Conservation (phyloP, 2,329 filamentous ascomycete genomes). For the Cercospora canescens region DNA sequence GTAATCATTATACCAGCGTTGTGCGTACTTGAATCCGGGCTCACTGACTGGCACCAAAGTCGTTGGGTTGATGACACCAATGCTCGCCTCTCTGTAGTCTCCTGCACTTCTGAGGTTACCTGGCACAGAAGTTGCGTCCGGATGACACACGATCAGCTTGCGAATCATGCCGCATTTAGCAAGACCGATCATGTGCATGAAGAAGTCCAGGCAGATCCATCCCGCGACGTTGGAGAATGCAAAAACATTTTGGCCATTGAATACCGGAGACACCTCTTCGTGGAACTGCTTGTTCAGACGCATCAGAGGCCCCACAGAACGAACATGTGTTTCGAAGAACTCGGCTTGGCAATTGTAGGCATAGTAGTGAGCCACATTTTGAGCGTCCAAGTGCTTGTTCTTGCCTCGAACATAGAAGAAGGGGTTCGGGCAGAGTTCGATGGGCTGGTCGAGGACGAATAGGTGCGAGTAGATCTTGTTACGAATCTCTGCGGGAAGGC, state of each 20-base stretch:
- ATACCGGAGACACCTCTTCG: background rate
- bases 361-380: background rate
- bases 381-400: background rate
- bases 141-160: background rate
- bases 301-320: background rate
- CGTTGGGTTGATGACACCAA: background rate
- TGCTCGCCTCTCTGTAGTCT: background rate
- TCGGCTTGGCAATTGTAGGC: background rate
- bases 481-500: slow-evolving; percentile 5
- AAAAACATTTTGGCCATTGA: background rate
- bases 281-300: background rate
- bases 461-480: slow-evolving; percentile 6
- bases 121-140: background rate
- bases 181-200: background rate
- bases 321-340: background rate
- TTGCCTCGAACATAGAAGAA: background rate
- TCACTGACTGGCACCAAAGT: background rate
- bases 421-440: slow-evolving; percentile 7
- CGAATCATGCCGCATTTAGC: background rate
- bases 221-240: background rate
- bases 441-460: background rate
- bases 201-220: background rate
- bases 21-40: background rate
- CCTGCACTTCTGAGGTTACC: background rate
- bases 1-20: background rate